Evolutionary conservation across 2,329 filamentous ascomycete species (phyloP), one percentile per base, ranked within the genome.

Genomic region (Pestalotiopsis sp.): DNA sequence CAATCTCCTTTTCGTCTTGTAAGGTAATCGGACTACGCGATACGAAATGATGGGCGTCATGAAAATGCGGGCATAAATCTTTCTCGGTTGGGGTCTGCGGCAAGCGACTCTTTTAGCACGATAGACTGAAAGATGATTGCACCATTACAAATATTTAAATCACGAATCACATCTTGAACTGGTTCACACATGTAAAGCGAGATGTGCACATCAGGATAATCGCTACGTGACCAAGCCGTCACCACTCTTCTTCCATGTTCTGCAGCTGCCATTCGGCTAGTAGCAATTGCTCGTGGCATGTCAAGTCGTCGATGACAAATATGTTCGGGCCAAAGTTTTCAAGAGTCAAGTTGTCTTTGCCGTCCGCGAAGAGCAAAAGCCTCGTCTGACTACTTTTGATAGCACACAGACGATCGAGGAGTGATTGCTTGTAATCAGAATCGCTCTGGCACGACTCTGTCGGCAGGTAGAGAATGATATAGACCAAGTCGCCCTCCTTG

Each of bases 1-100:
- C 69, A 87, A 89, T 76, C 78, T 91, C 61, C 80, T 89, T 72
- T 91, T 90, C 75, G 86, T 90, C 70, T 87, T 90, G 87, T 90
- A 57, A 61, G 41, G 31, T 5, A 7, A 12, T 20, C 3, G 83
- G 81, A 4, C 0, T 31, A 64, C 20, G 36, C 13, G 57, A 36
- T 59, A 59, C 12, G 57, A 58, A 36, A 12, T 59, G 57, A 52
- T 52, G 45, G 45, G 12, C 7, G 20, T 52, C 45, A 52, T 14
- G n/a, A 52, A 9, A 52, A 52, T 23, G 17, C 14, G 20, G 20
- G 41, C 41, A n/a, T 52, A 7, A 52, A 52, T 52, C 17, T n/a
- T 9, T 52, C 20, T 52, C 17, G 20, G 45, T n/a, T 17, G 20
- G 17, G 45, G 45, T 7, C 9, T 52, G 20, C 31, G n/a, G 14